Conservation (phyloP, 805 yeast genomes). For the Kuraishia capsulata region DNA sequence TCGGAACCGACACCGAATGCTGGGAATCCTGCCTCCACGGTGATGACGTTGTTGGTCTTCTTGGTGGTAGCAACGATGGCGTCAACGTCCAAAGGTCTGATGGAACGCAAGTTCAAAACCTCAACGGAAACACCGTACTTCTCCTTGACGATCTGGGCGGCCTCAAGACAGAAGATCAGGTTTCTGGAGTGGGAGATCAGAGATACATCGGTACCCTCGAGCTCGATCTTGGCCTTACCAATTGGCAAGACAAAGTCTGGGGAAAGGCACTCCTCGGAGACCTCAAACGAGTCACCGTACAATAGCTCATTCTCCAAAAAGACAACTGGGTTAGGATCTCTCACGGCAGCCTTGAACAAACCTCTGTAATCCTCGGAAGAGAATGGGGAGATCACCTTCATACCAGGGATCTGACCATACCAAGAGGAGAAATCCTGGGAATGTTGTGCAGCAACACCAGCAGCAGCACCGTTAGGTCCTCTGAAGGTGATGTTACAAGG, state of each 20-base stretch:
- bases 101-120: constrained; percentile 91
- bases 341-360: constrained; percentile 87
- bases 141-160: constrained; percentile 80
- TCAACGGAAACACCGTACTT: constrained; percentile 86
- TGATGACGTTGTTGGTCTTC: constrained; percentile 93
- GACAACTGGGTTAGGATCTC: constrained; percentile 98
- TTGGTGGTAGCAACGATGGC: constrained; percentile 81
- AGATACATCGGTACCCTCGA: constrained; percentile 85
- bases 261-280: constrained; percentile 81
- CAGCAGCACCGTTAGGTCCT: constrained; percentile 99
- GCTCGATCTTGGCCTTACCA: constrained; percentile 93
- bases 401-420: constrained; percentile 98
- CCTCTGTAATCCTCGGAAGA: constrained; percentile 96
- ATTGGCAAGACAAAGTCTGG: constrained; percentile 89
- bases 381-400: constrained; percentile 93
- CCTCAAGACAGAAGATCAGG: constrained; percentile 76
- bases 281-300: constrained; percentile 86
- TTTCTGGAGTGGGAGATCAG: constrained; percentile 89
- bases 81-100: constrained; percentile 91
- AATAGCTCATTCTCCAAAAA: constrained; percentile 93
- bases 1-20: constrained; percentile 98
- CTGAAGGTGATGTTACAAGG: constrained; percentile 96
- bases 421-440: constrained; percentile 96
- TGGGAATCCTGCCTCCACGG: constrained; percentile 98
- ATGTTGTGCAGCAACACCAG: constrained; percentile 99